Base-by-base conservation (phyloP, 176 grass and related monocot genomes). In the Cenchrus americanus region DNA sequence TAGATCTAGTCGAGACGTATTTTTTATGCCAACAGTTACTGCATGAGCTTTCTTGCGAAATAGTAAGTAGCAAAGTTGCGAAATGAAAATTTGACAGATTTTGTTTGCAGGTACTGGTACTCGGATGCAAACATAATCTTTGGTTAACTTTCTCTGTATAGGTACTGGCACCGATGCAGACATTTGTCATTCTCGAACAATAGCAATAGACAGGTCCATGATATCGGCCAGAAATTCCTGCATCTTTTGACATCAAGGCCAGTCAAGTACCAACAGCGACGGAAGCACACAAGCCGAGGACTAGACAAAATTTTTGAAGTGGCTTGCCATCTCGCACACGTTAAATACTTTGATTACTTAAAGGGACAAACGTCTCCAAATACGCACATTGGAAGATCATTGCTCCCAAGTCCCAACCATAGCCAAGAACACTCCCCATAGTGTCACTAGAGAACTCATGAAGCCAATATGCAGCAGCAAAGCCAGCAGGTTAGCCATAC, bases 271-370 rank as follows among this genome's bases (percentile, higher is more conserved):
- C 49, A 54, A 17, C 49, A 34, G 48, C 47, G 5, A 30, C 17
- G 21, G 71, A 19, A 14, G 53, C 55, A 14, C 15, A 53, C 15
- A 53, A 23, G 13, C 13, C 69, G 6, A 15, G 69, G 14, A 51
- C 14, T 18, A 51, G 69, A 73, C 22, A 44, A 10, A 46, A 19
- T 24, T 19, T 44, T 19, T 6, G 8, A 62, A 13, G 60, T 19
- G 14, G 24, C 76, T 64, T 10, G 61, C 60, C 42, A 64, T 47
- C 24, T 51, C 62, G 19, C 17, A 19, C 46, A 64, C 41, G 44
- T 51, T 51, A 14, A 64, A 21, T 53, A 52, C 27, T 80, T 80
- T 80, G 27, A 23, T 65, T 79, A 37, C 10, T 79, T 66, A 30
- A 79, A 79, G 30, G 21, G 46, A n/a, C 17, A 51, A 27, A 50